phyloP scores from a whole-genome alignment of 352 stramenopile genomes.

The Pythium apleroticum region DNA sequence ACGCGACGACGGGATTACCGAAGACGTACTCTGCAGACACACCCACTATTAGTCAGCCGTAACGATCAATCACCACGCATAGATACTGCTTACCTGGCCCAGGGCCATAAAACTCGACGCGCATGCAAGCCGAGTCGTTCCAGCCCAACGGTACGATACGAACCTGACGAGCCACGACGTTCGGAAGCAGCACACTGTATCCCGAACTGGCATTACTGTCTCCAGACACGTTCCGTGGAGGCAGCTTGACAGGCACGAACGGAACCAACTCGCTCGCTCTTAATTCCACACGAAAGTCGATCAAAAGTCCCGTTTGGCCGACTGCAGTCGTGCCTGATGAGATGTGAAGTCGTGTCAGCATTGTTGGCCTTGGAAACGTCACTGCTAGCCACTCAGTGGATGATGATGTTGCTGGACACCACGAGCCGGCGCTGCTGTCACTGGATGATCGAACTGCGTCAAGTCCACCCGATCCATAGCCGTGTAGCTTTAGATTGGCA shows the following conservation, averaged over 20 bases:
- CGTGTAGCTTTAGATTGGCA: slow-evolving; percentile 35
- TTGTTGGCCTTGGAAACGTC: slow-evolving; percentile 39
- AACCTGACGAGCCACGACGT: slow-evolving; percentile 37
- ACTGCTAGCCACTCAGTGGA: slow-evolving; percentile 47
- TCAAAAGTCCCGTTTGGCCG: slow-evolving; percentile 12
- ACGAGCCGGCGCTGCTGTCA: slow-evolving; percentile 26
- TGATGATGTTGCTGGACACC: slow-evolving; percentile 34
- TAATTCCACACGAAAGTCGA: slow-evolving; percentile 20
- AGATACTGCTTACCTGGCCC: slow-evolving; percentile 30
- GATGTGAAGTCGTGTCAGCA: slow-evolving; percentile 38
- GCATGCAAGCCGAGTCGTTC: slow-evolving; percentile 37
- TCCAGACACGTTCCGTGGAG: background rate
- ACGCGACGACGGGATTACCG: slow-evolving; percentile 5
- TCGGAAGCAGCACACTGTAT: slow-evolving; percentile 28
- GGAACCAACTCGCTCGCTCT: background rate
- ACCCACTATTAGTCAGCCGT: background rate
- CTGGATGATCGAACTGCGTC: slow-evolving; percentile 25
- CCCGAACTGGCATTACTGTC: background rate
- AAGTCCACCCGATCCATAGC: slow-evolving; percentile 43
- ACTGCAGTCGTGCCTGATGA: slow-evolving; percentile 26
- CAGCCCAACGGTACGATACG: slow-evolving; percentile 45
- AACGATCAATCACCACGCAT: background rate
- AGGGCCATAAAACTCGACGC: slow-evolving; percentile 46
- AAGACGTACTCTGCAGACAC: slow-evolving; percentile 12
- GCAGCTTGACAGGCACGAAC: slow-evolving; percentile 13